Conservation (phyloP, 345 rosid genomes). For the Punica granatum region DNA sequence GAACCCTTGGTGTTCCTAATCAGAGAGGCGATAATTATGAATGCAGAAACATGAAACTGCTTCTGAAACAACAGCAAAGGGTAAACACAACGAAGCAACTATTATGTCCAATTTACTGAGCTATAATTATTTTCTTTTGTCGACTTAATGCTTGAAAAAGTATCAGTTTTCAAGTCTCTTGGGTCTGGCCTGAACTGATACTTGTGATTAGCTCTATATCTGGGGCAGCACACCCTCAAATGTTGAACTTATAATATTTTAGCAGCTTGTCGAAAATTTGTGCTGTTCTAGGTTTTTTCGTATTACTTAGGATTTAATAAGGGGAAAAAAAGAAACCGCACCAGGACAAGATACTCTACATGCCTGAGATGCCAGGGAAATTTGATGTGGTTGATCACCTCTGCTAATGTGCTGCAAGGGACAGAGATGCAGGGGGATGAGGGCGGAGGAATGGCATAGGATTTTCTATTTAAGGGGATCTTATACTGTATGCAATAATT, state of each 20-base stretch:
- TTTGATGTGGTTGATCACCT: background rate
- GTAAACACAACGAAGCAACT: constrained; percentile 22
- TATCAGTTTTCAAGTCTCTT: background rate
- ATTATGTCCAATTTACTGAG: background rate
- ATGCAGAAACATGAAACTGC: constrained; percentile 98
- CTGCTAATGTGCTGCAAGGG: background rate
- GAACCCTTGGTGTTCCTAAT: constrained; percentile 79
- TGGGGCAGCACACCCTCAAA: background rate
- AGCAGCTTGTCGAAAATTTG: background rate
- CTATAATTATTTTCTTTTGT: constrained; percentile 3
- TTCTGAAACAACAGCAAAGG: constrained; percentile 97
- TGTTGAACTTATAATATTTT: background rate
- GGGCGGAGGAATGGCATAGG: background rate
- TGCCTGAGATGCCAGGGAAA: background rate
- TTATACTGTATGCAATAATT: background rate
- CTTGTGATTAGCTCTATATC: background rate
- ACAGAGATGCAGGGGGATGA: background rate
- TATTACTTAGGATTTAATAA: background rate
- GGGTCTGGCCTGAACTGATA: background rate
- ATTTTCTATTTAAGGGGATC: background rate
- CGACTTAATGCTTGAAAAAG: background rate
- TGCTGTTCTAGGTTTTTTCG: background rate
- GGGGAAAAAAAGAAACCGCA: background rate
- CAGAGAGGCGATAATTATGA: constrained; percentile 98
- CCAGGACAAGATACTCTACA: background rate